These are phyloP conservation scores for Apocynum venetum DNA, from an alignment of 257 asterid genomes.

Conservation along the genomic window DNA sequence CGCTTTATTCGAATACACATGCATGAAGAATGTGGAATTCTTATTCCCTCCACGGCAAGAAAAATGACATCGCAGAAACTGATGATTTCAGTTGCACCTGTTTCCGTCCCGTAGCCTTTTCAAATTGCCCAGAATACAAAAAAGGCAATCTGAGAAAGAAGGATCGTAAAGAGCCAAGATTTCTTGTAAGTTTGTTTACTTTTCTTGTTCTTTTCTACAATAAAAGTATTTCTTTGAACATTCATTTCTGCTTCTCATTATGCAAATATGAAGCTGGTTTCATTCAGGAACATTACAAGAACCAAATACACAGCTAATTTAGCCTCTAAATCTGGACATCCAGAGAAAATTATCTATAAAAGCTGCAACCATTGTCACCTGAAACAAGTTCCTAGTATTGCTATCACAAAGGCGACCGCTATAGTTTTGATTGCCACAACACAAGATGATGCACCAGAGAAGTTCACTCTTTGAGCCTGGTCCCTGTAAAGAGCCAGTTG, in stretches of 20 bases:
- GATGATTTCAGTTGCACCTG: too few species aligned
- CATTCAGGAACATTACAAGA: neutral
- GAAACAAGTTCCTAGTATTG: conserved; percentile 22
- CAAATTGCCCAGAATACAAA: too few species aligned
- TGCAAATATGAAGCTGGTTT: neutral
- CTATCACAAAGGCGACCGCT: conserved; percentile 26
- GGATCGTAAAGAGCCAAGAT: neutral
- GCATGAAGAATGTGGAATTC: too few species aligned
- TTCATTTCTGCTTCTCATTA: neutral
- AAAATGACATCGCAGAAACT: too few species aligned
- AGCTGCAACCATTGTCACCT: neutral
- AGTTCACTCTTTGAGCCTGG: conserved; percentile 59
- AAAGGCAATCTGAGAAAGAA: too few species aligned
- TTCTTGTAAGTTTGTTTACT: neutral
- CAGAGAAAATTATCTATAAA: neutral
- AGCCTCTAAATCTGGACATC: neutral
- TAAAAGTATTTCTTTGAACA: neutral
- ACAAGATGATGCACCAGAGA: conserved; percentile 52
- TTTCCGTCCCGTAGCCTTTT: too few species aligned
- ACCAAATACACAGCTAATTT: neutral
- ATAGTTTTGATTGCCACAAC: conserved; percentile 19
- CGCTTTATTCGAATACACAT: too few species aligned
- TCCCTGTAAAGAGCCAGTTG: conserved; percentile 42
- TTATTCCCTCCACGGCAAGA: too few species aligned
- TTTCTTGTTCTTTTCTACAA: neutral